These are phyloP conservation scores for Taphrina confusa DNA, from an alignment of 1,139 yeast genomes.

Conservation along the genomic window DNA sequence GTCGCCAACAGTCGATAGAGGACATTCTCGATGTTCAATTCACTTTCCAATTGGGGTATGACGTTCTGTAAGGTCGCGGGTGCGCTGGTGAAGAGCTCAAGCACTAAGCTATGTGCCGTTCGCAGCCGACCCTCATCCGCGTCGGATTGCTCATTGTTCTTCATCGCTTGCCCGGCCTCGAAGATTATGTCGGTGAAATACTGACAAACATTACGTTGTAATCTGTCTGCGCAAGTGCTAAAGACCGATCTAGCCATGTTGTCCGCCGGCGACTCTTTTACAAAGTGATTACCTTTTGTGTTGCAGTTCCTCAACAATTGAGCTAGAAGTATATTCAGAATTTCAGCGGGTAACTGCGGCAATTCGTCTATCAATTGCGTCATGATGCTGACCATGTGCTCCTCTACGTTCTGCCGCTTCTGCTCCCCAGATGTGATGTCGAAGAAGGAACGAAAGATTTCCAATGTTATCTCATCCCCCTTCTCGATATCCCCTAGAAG, in stretches of 20 bases:
- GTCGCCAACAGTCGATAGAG: slow-evolving; percentile 69
- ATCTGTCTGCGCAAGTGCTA: slow-evolving; percentile 67
- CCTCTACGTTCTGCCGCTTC: slow-evolving; percentile 50
- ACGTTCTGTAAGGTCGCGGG: slow-evolving; percentile 76
- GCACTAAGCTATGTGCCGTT: slow-evolving; percentile 63
- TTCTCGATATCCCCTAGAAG: slow-evolving; percentile 74
- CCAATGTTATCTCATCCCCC: slow-evolving; percentile 55
- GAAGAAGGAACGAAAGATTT: slow-evolving; percentile 65
- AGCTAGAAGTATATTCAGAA: slow-evolving; percentile 63
- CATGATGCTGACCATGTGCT: slow-evolving; percentile 65
- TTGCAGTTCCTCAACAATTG: slow-evolving; percentile 48
- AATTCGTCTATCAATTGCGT: slow-evolving; percentile 78
- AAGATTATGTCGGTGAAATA: slow-evolving; percentile 71
- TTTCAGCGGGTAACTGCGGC: slow-evolving; percentile 64
- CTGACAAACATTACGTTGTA: slow-evolving; percentile 77
- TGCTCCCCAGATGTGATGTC: slow-evolving; percentile 50
- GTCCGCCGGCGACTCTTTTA: neutral
- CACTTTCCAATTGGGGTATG: slow-evolving; percentile 79
- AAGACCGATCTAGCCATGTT: slow-evolving; percentile 69
- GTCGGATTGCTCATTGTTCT: slow-evolving; percentile 43
- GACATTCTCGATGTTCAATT: slow-evolving; percentile 66
- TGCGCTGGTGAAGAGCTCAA: slow-evolving; percentile 72
- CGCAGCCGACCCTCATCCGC: slow-evolving; percentile 52
- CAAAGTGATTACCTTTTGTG: neutral
- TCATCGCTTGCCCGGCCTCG: slow-evolving; percentile 42